These are phyloP conservation scores for Russula earlei DNA, from an alignment of 768 basidiomycete genomes.

Conservation along the genomic window DNA sequence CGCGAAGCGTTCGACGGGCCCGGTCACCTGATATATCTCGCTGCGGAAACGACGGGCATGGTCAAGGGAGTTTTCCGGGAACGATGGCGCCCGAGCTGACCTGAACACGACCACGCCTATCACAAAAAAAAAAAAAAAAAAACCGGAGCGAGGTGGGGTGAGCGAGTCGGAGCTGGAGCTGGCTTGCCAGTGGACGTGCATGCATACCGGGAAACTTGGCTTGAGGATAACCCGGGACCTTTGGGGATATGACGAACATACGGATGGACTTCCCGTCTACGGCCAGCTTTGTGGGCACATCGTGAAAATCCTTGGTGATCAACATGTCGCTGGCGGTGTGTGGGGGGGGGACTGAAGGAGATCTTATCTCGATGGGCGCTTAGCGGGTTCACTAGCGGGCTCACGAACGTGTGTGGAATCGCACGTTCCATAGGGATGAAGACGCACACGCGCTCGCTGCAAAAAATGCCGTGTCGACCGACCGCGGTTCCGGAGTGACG, in stretches of 20 bases:
- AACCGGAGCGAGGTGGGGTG: too few species aligned
- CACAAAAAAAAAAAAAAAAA: not conserved
- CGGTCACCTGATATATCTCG: conserved; percentile 96
- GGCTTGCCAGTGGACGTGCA: too few species aligned
- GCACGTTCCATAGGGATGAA: not conserved
- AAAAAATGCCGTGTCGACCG: too few species aligned
- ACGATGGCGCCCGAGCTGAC: conserved; percentile 31
- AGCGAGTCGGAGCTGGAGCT: not conserved
- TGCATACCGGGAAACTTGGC: conserved; percentile 78
- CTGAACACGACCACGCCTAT: conserved; percentile 78
- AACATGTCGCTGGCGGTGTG: too few species aligned
- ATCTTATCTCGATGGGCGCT: conserved; percentile 1
- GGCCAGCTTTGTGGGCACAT: conserved; percentile 63
- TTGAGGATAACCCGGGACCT: conserved; percentile 71
- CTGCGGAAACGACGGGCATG: conserved; percentile 34
- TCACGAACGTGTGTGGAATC: conserved; percentile 22
- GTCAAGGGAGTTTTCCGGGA: not conserved
- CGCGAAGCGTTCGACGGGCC: conserved; percentile 89
- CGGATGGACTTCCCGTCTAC: conserved; percentile 55
- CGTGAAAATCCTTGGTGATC: conserved; percentile 68
- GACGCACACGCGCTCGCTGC: too few species aligned
- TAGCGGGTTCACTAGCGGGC: too few species aligned
- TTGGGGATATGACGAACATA: conserved; percentile 76
- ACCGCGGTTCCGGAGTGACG: too few species aligned
- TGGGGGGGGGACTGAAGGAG: too few species aligned